Conservation (phyloP, 2,329 filamentous ascomycete genomes). For the Talaromyces sp. region DNA sequence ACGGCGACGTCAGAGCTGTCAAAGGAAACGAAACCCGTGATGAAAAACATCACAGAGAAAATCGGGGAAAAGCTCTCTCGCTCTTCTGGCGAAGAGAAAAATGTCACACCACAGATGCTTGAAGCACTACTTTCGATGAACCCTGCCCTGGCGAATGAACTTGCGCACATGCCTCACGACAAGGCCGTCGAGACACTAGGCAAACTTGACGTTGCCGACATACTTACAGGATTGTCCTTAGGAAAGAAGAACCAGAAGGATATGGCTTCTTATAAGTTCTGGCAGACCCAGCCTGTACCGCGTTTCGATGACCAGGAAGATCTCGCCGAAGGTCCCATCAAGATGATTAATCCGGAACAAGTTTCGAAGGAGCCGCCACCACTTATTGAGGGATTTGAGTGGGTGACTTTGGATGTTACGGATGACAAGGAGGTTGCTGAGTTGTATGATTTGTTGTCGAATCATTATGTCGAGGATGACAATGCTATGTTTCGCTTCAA, state of each 20-base stretch:
- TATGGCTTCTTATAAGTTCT: conserved; percentile 97
- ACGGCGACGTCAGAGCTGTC: conserved; percentile 11
- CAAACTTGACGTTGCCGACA: conserved; percentile 44
- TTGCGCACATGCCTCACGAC: conserved; percentile 66
- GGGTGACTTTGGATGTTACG: conserved; percentile 83
- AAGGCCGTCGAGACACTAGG: conserved; percentile 47
- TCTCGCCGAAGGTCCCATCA: conserved; percentile 75
- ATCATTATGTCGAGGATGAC: conserved; percentile 95
- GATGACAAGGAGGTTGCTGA: conserved; percentile 75
- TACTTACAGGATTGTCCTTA: conserved; percentile 56
- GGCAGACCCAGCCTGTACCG: conserved; percentile 93
- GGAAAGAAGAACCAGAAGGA: conserved; percentile 88
- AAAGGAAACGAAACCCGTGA: conserved; percentile 23
- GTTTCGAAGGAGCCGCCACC: conserved; percentile 71
- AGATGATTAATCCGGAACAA: conserved; percentile 69
- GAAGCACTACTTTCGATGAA: conserved; percentile 45
- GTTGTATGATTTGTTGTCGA: conserved; percentile 83
- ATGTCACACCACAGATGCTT: conserved; percentile 35
- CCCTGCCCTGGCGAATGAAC: conserved; percentile 63
- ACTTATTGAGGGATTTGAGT: conserved; percentile 82
- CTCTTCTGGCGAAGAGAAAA: conserved; percentile 22
- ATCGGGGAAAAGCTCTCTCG: conserved; percentile 17
- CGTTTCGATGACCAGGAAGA: conserved; percentile 62
- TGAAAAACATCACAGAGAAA: conserved; percentile 14
- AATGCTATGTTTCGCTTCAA: conserved; percentile 98